These are phyloP conservation scores for Hypomyces perniciosus DNA, from an alignment of 2,329 filamentous ascomycete species.

Conservation along the genomic window DNA sequence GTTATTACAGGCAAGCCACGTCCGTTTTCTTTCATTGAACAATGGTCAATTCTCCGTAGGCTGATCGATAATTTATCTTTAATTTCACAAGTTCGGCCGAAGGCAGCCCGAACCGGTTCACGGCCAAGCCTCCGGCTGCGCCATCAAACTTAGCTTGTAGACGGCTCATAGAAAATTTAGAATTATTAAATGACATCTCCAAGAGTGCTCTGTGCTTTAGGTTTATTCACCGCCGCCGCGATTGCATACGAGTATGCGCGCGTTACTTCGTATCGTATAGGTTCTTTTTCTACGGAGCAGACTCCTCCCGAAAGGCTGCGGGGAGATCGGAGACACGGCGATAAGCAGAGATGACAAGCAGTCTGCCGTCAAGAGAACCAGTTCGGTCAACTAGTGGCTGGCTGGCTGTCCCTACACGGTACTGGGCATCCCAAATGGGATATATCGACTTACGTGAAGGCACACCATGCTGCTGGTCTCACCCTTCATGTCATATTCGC, in stretches of 20 bases:
- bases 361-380: not conserved
- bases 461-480: not conserved
- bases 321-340: not conserved
- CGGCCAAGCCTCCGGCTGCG: not conserved
- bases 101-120: not conserved
- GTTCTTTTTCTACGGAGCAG: no score
- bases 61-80: not conserved
- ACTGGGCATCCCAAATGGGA: not conserved
- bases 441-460: not conserved
- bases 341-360: not conserved
- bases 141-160: no score
- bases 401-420: not conserved
- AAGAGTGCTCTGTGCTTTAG: no score
- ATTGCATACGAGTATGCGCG: no score
- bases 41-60: not conserved
- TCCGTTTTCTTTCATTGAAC: no score
- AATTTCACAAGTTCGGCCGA: slow-evolving; percentile 2
- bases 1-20: no score
- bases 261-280: no score
- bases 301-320: no score
- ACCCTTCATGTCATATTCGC: not conserved
- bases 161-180: no score
- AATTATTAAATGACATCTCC: no score
- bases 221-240: no score
- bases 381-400: not conserved